Evolutionary conservation across 1,284 basidiomycete genomes (phyloP).

Genomic region (Trichosporon sp.): DNA sequence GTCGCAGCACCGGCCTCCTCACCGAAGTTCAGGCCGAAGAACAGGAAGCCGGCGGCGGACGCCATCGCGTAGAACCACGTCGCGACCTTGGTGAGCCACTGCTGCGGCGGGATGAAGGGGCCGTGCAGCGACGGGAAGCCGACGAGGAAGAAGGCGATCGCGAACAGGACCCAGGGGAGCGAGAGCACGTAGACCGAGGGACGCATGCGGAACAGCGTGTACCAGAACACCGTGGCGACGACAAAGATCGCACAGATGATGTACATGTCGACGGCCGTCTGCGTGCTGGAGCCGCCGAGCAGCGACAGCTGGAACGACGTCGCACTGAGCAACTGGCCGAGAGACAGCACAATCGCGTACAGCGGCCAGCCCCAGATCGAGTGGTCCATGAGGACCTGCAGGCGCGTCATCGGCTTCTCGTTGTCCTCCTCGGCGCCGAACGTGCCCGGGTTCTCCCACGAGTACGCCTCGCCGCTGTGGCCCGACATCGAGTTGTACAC

Average conservation of each 20-base stretch:
- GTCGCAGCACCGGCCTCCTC: conserved; percentile 91
- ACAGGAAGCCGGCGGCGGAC: conserved; percentile 80
- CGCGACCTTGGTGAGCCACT: conserved; percentile 66
- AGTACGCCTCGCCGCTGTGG: conserved; percentile 27
- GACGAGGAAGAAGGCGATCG: conserved; percentile 80
- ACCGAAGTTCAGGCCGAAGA: conserved; percentile 92
- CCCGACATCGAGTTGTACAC: conserved; percentile 43
- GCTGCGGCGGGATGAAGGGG: conserved; percentile 61
- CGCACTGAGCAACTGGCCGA: conserved; percentile 63
- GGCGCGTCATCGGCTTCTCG: conserved; percentile 64
- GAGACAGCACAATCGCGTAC: conserved; percentile 79
- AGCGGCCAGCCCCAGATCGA: conserved; percentile 78
- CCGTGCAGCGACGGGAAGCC: conserved; percentile 71
- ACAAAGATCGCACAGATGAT: conserved; percentile 80
- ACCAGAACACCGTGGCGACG: conserved; percentile 79
- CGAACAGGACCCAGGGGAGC: conserved; percentile 83
- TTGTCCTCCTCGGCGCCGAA: conserved; percentile 53
- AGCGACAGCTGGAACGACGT: conserved; percentile 94
- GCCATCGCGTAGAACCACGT: conserved; percentile 83
- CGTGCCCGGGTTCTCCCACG: conserved; percentile 30
- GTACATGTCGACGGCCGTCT: conserved; percentile 76
- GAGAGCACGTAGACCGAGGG: conserved; percentile 82
- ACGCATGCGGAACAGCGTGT: conserved; percentile 78
- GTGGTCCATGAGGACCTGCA: conserved; percentile 74
- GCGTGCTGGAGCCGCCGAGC: conserved; percentile 76